Evolutionary conservation across 345 rosid genomes (phyloP), one percentile per base, ranked within the genome.

Genomic region (Carallia brachiata): DNA sequence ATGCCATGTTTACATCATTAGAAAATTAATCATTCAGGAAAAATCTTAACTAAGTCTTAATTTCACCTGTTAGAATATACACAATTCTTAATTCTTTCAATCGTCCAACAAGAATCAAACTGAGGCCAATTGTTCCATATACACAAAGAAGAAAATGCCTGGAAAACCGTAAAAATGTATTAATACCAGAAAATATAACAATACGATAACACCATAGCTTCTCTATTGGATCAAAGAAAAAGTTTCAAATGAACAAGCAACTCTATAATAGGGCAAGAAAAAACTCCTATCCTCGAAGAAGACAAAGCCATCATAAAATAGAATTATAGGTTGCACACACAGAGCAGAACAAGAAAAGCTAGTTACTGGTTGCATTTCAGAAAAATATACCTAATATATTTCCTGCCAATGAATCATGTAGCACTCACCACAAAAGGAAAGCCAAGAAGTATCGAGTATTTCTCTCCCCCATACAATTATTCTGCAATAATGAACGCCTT

Each of bases 401-500:
- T 23, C 59, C 31, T 23, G 37, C 17, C 7, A 18, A 48, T 18
- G 36, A 74, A 31, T 61, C 70, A 65, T 39, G 58, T 36, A 80
- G 69, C 65, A 79, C 91, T 91, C 79, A 91, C 97, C 98, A 93
- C 32, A 93, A 83, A 79, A 93, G 96, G 84, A 93, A 93, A 78
- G 92, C 98, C 88, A 91, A 58, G 77, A 93, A 93, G 78, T 84
- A 93, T 66, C 89, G 80, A 70, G 86, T 91, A 77, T 94, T 94
- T 81, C 74, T 89, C 84, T 94, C 96, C 55, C 97, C 98, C 52
- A 94, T 91, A 77, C 98, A 93, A 70, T 89, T 91, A 68, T 93
- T 93, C 98, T 93, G 91, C 79, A 79, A 79, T 64, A 62, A 12
- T 16, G 15, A 73, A 63, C 62, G 70, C 53, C 70, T 64, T 62